Evolutionary conservation across 768 basidiomycete species (phyloP), one percentile per base, ranked within the genome.

Genomic region (Lactifluus volemus): DNA sequence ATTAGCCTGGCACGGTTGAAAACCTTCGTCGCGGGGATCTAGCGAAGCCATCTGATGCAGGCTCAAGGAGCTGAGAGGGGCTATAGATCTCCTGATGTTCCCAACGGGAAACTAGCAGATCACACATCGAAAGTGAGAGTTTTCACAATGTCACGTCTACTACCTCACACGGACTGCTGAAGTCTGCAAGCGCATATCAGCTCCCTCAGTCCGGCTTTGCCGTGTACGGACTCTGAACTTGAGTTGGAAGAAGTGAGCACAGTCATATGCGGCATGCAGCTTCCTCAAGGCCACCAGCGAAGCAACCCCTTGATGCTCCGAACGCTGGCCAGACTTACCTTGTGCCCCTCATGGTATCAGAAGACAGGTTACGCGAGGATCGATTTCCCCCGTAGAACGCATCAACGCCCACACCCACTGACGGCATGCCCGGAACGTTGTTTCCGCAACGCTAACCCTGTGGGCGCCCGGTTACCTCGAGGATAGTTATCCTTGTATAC

Each of bases 381-480:
- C 12, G 25, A 39, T 30, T 36, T 15, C 53, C 38, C 21, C n/a
- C 17, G 41, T 17, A n/a, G 50, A 32, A 41, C 45, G 55, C 21
- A 50, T 47, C 32, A 21, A 39, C 14, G 25, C 6, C 9, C 25
- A 36, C 44, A 8, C 19, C 14, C 19, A 19, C 15, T 21, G 45
- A 47, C 60, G 60, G 60, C 60, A 36, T 56, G 30, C 51, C 45
- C 60, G 51, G 56, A 53, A 57, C 61, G 61, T 53, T 29, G 47
- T 19, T 44, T 38, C 61, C 61, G 51, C 39, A 50, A 48, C 52
- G 38, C 19, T 15, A 17, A 42, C 47, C 53, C 15, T 32, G 30
- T 53, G 17, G 52, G 61, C 61, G 57, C 61, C 57, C 14, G 47
- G 61, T 49, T 58, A 44, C 56, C 61, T 58, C 34, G 52, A 58